phyloP scores from a whole-genome alignment of 202 grass and related monocot species.

The Dendrocalamus latiflorus region DNA sequence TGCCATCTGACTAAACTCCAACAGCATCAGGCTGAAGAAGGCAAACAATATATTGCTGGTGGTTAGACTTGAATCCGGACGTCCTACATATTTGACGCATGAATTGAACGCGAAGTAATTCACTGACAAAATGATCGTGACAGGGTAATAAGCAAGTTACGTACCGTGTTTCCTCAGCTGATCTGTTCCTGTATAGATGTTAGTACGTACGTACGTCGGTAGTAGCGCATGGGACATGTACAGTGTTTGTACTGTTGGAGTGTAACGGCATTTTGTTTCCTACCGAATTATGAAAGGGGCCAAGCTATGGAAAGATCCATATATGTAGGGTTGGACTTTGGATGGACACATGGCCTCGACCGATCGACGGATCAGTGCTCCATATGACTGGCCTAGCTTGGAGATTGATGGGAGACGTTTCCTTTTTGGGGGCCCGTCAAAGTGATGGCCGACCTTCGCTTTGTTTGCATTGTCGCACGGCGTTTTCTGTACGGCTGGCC shows the following conservation, averaged over 20 bases:
- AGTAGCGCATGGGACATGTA: background rate
- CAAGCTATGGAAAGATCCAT: background rate
- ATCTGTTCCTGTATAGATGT: background rate
- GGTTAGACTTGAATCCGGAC: background rate
- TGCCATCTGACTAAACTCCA: background rate
- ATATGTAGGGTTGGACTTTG: background rate
- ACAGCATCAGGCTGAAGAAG: background rate
- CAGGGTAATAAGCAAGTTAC: background rate
- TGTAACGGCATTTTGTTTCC: conserved; percentile 16
- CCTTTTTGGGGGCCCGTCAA: background rate
- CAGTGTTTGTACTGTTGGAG: background rate
- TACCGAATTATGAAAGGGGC: background rate
- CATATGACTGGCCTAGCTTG: background rate
- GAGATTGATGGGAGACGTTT: background rate
- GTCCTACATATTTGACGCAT: background rate
- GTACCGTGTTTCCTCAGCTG: too few relatives aligned
- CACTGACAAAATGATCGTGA: too few relatives aligned
- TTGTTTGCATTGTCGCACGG: background rate
- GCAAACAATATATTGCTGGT: background rate
- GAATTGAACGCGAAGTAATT: too few relatives aligned
- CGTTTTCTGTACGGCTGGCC: background rate
- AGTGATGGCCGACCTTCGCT: background rate
- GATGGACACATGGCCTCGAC: background rate
- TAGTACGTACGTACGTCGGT: background rate
- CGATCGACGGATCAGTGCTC: background rate